Evolutionary conservation across 2,329 filamentous ascomycete species (phyloP).

Genomic region (Orbilia ellipsospora): DNA sequence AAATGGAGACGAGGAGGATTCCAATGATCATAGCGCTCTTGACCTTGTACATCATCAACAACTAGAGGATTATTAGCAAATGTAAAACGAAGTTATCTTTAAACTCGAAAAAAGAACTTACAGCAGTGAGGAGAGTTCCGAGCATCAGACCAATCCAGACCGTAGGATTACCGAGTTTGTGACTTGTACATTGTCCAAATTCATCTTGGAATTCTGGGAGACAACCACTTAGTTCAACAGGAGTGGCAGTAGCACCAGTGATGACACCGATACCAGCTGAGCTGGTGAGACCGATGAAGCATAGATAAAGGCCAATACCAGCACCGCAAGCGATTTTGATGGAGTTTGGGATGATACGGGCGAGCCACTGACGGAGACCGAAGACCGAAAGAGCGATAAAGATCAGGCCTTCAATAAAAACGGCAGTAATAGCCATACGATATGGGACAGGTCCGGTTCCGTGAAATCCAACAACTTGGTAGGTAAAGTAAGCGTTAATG

Average conservation of each 20-base stretch:
- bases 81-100: not conserved
- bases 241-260: conserved; percentile 74
- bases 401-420: conserved; percentile 88
- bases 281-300: conserved; percentile 75
- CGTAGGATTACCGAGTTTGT: conserved; percentile 83
- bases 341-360: conserved; percentile 80
- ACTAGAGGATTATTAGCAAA: conserved; percentile 8
- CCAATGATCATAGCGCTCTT: conserved; percentile 88
- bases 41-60: conserved; percentile 71
- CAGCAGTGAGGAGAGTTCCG: conserved; percentile 80
- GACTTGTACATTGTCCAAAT: conserved; percentile 66
- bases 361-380: conserved; percentile 88
- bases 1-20: conserved; percentile 84
- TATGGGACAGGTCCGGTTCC: conserved; percentile 80
- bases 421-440: conserved; percentile 80
- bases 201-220: conserved; percentile 67
- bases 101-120: conserved; percentile 61
- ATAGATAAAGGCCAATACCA: conserved; percentile 84
- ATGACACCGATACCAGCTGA: conserved; percentile 83
- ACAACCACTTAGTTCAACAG: conserved; percentile 81
- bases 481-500: conserved; percentile 87
- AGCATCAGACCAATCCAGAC: conserved; percentile 93
- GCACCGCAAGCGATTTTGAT: conserved; percentile 89
- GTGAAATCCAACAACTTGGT: conserved; percentile 78
- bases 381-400: conserved; percentile 83